phyloP scores from a whole-genome alignment of 768 basidiomycete genomes.

The Tremella fuciformis region DNA sequence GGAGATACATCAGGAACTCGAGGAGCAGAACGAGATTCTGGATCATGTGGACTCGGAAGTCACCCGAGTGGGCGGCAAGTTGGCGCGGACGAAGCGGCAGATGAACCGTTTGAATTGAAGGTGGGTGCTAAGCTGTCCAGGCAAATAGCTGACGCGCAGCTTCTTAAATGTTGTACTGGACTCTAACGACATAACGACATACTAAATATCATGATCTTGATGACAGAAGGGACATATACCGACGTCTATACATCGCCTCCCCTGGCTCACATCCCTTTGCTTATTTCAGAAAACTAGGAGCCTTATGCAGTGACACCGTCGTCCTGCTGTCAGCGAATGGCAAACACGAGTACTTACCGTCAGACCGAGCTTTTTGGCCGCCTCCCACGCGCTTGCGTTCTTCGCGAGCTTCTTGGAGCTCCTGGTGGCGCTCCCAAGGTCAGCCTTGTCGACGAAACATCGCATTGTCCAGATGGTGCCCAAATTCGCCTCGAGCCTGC shows the following conservation, averaged over 20 bases:
- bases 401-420: constrained; percentile 35
- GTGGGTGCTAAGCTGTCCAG: too few relatives aligned
- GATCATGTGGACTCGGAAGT: constrained; percentile 74
- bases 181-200: too few relatives aligned
- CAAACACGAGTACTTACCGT: constrained; percentile 24
- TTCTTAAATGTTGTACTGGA: too few relatives aligned
- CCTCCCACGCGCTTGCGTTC: constrained; percentile 43
- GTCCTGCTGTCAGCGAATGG: too few relatives aligned
- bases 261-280: too few relatives aligned
- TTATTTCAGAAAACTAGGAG: too few relatives aligned
- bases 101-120: constrained; percentile 64
- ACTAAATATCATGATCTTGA: too few relatives aligned
- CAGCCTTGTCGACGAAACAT: constrained; percentile 34
- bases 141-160: too few relatives aligned
- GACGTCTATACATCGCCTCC: too few relatives aligned
- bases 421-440: constrained; percentile 38
- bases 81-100: constrained; percentile 75
- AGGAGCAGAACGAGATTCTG: constrained; percentile 77
- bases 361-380: constrained; percentile 39
- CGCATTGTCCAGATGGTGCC: constrained; percentile 37
- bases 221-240: too few relatives aligned
- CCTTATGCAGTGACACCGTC: too few relatives aligned
- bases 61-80: constrained; percentile 71
- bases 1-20: constrained; percentile 79
- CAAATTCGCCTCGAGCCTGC: constrained; percentile 33